These are phyloP conservation scores for Phytophthora citrophthora DNA, from an alignment of 352 stramenopile species.

Conservation along the genomic window DNA sequence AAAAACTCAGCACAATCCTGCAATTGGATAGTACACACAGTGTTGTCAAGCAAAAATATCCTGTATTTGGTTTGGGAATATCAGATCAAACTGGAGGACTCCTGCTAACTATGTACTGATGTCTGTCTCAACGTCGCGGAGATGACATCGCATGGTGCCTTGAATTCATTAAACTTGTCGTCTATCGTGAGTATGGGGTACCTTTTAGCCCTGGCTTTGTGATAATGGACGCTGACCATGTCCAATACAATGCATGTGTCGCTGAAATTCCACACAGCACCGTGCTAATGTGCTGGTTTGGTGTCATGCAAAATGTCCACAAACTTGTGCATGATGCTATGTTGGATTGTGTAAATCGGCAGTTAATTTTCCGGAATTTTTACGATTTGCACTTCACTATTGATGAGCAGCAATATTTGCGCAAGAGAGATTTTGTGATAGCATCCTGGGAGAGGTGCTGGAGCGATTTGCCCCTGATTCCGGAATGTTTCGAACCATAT, in stretches of 20 bases:
- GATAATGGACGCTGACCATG: background rate
- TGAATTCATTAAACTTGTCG: background rate
- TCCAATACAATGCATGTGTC: background rate
- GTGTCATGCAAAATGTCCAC: background rate
- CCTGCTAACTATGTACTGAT: background rate
- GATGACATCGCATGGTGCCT: background rate
- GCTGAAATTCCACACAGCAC: background rate
- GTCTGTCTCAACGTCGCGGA: background rate
- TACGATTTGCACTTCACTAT: slow-evolving; percentile 4
- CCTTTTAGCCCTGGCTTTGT: background rate
- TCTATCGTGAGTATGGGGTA: background rate
- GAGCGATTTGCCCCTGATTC: background rate
- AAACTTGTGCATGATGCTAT: background rate
- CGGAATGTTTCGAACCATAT: background rate
- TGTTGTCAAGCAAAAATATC: background rate
- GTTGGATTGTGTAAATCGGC: background rate
- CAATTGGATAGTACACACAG: background rate
- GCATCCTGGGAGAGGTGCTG: background rate
- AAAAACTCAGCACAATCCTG: background rate
- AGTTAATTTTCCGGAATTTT: background rate
- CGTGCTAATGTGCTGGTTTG: slow-evolving; percentile 7
- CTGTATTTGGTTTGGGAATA: background rate
- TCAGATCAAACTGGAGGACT: background rate
- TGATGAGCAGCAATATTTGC: background rate
- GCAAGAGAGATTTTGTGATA: background rate